phyloP scores from a whole-genome alignment of 1,284 basidiomycete species.

The Boletus smithii region DNA sequence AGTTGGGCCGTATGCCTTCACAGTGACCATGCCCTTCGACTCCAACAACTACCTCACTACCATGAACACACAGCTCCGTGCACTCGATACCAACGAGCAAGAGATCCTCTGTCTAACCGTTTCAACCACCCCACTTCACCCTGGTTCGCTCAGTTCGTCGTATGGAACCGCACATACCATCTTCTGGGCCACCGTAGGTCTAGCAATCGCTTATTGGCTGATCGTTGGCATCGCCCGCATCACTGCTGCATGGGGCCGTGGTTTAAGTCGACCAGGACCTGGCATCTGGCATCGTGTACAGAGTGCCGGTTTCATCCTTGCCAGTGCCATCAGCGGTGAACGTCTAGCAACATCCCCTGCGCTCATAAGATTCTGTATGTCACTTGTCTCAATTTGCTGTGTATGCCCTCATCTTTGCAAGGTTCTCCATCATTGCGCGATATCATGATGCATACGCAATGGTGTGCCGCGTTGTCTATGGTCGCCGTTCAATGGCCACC shows the following conservation, averaged over 20 bases:
- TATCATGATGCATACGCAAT: conserved; percentile 90
- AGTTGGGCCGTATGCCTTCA: conserved; percentile 78
- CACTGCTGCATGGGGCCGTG: conserved; percentile 78
- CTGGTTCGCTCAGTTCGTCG: conserved; percentile 44
- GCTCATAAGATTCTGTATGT: conserved; percentile 82
- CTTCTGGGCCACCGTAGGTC: conserved; percentile 77
- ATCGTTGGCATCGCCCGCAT: conserved; percentile 78
- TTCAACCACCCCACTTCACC: conserved; percentile 71
- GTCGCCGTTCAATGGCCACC: conserved; percentile 92
- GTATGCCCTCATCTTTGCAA: conserved; percentile 33
- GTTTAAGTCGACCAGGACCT: conserved; percentile 53
- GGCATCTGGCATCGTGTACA: conserved; percentile 68
- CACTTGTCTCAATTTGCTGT: conserved; percentile 15
- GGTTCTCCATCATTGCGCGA: conserved; percentile 93
- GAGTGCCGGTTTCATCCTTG: conserved; percentile 81
- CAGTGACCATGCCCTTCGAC: conserved; percentile 71
- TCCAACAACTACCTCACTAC: conserved; percentile 76
- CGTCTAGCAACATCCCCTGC: conserved; percentile 81
- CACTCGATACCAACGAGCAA: conserved; percentile 79
- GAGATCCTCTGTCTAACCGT: conserved; percentile 85
- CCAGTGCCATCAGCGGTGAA: conserved; percentile 92
- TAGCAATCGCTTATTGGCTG: conserved; percentile 80
- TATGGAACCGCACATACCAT: conserved; percentile 78
- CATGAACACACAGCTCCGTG: conserved; percentile 78
- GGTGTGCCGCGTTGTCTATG: conserved; percentile 84